These are phyloP conservation scores for Sphagnum tenellum DNA, from an alignment of 225 moss, liverwort and hornwort species.

Conservation along the genomic window DNA sequence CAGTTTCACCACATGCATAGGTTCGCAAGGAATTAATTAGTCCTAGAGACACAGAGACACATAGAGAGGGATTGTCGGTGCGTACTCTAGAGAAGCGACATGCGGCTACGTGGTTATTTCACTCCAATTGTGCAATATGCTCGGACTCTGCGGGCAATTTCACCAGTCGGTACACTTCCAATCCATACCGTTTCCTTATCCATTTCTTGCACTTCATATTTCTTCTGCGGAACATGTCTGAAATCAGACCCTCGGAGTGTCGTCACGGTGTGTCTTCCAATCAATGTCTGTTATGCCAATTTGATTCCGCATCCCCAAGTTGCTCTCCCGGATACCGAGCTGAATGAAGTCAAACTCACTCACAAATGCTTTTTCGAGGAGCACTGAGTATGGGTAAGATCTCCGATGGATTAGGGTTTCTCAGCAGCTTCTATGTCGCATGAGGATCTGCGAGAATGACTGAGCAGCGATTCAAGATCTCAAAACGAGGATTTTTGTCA, in stretches of 20 bases:
- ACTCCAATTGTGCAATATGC: constrained; percentile 18
- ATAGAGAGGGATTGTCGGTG: too few relatives aligned
- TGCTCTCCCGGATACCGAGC: background rate
- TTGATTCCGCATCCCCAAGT: background rate
- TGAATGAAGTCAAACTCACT: background rate
- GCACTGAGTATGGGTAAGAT: background rate
- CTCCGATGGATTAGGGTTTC: background rate
- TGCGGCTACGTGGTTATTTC: constrained; percentile 9
- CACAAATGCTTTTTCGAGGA: background rate
- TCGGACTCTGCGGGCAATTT: constrained; percentile 19
- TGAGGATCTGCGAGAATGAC: too few relatives aligned
- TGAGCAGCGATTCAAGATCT: background rate
- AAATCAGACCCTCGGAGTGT: too few relatives aligned
- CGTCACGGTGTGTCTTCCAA: background rate
- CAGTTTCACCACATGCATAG: too few relatives aligned
- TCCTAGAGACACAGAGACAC: too few relatives aligned
- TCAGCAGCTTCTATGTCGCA: background rate
- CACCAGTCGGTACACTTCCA: constrained; percentile 15
- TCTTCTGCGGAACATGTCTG: background rate
- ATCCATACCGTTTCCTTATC: constrained; percentile 1
- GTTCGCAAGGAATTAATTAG: too few relatives aligned
- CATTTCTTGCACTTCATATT: background rate
- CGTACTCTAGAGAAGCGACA: background rate
- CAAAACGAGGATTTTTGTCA: background rate
- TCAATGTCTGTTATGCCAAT: background rate